Conservation (phyloP, 768 basidiomycete genomes). For the Leccinum boreale region DNA sequence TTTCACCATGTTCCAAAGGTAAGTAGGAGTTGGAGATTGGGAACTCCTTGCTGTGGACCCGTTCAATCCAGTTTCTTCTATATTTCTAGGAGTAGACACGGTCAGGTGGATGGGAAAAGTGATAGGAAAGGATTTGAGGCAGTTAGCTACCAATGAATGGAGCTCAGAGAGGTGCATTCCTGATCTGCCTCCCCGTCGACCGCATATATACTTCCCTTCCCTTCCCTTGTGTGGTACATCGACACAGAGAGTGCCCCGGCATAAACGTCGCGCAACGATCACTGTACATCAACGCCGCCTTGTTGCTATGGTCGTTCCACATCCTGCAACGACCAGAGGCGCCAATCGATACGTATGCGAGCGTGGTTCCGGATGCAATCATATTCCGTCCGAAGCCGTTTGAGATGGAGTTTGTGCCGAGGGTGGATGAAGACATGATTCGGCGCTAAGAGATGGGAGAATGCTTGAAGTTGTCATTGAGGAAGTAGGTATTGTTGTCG, state of each 20-base stretch:
- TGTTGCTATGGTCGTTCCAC: slow-evolving; percentile 60
- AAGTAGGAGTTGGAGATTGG: not conserved
- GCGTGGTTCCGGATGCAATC: slow-evolving; percentile 47
- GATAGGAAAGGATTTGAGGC: no score
- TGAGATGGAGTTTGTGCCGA: slow-evolving; percentile 50
- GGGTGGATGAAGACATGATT: slow-evolving; percentile 23
- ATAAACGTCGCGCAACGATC: slow-evolving; percentile 46
- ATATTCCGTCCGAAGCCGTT: slow-evolving; percentile 59
- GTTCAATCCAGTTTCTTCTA: slow-evolving; percentile 8
- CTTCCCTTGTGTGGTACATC: not conserved
- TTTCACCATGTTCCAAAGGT: slow-evolving; percentile 17
- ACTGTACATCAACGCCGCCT: slow-evolving; percentile 57
- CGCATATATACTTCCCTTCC: not conserved
- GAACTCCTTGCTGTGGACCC: not conserved
- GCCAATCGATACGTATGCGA: slow-evolving; percentile 50
- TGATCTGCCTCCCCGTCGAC: no score
- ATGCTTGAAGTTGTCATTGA: not conserved
- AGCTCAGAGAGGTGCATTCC: no score
- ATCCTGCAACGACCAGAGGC: slow-evolving; percentile 43
- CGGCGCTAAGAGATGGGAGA: not conserved
- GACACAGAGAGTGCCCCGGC: slow-evolving; percentile 53
- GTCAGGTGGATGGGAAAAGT: no score
- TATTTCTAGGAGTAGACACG: not conserved
- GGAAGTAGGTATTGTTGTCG: not conserved
- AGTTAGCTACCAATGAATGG: no score